Percentiles rank a stretch among this genome's conserved stretches.
Evolutionary conservation across 2,329 filamentous ascomycete genomes (phyloP).

Genomic region (Mycosphaerelloides madeirae): DNA sequence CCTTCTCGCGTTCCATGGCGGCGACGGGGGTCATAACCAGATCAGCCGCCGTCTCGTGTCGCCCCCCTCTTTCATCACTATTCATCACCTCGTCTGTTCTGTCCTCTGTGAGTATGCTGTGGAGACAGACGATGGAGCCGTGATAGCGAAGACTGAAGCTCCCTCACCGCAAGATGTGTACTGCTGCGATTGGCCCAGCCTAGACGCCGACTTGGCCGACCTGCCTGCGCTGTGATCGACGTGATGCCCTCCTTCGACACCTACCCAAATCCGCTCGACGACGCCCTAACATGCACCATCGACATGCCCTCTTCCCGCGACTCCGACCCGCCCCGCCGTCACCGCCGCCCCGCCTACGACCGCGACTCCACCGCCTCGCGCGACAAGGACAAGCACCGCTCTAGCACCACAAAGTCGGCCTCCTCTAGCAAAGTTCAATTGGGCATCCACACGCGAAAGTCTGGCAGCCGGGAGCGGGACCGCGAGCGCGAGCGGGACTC

Average conservation of each 20-base stretch:
- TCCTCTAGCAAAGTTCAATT: conserved; percentile 20
- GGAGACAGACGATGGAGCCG: too few relatives aligned
- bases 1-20: too few relatives aligned
- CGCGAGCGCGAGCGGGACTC: conserved; percentile 20
- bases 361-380: conserved; percentile 28
- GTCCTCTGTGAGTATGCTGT: too few relatives aligned
- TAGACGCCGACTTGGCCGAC: too few relatives aligned
- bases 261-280: conserved; percentile 16
- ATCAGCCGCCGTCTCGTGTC: too few relatives aligned
- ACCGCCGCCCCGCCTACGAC: conserved; percentile 26
- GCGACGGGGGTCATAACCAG: too few relatives aligned
- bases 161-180: too few relatives aligned
- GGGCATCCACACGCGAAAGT: conserved; percentile 21
- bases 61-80: too few relatives aligned
- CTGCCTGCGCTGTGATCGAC: not conserved
- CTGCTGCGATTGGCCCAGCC: too few relatives aligned
- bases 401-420: conserved; percentile 25
- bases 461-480: conserved; percentile 26
- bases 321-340: conserved; percentile 25
- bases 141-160: too few relatives aligned
- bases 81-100: too few relatives aligned
- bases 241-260: not conserved
- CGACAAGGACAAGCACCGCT: conserved; percentile 24
- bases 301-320: conserved; percentile 22
- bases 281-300: conserved; percentile 15